phyloP scores from a whole-genome alignment of 164 flowering plant species.

The Kingdonia uniflora region DNA sequence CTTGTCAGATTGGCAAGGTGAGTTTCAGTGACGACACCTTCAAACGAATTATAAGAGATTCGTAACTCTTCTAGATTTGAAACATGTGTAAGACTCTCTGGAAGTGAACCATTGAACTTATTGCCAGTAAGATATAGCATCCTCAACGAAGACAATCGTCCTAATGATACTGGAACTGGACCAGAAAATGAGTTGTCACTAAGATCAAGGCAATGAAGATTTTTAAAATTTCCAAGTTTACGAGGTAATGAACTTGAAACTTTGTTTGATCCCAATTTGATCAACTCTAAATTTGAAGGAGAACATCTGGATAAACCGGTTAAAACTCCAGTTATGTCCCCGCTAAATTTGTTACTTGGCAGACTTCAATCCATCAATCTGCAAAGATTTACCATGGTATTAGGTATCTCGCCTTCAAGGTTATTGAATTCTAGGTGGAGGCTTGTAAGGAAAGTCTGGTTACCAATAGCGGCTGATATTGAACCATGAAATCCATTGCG shows the following conservation, averaged over 20 bases:
- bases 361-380: neutral
- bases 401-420: neutral
- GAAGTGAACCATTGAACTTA: neutral
- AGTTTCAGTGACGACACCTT: slow-evolving; percentile 7
- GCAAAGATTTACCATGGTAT: neutral
- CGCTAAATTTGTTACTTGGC: no score
- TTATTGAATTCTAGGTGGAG: slow-evolving; percentile 7
- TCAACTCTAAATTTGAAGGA: neutral
- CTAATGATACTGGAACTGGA: neutral
- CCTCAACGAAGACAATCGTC: no score
- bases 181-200: neutral
- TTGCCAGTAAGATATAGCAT: neutral
- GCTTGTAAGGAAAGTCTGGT: neutral
- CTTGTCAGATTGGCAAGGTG: slow-evolving; percentile 5
- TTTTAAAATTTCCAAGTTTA: neutral
- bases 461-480: neutral
- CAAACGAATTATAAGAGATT: neutral
- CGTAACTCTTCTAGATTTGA: neutral
- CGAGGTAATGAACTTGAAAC: neutral
- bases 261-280: neutral
- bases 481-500: neutral
- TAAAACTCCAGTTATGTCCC: no score
- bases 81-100: neutral
- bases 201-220: neutral
- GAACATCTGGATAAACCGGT: no score